Base-by-base conservation (phyloP, 1,284 basidiomycete species). In the Gomphus bonarii region DNA sequence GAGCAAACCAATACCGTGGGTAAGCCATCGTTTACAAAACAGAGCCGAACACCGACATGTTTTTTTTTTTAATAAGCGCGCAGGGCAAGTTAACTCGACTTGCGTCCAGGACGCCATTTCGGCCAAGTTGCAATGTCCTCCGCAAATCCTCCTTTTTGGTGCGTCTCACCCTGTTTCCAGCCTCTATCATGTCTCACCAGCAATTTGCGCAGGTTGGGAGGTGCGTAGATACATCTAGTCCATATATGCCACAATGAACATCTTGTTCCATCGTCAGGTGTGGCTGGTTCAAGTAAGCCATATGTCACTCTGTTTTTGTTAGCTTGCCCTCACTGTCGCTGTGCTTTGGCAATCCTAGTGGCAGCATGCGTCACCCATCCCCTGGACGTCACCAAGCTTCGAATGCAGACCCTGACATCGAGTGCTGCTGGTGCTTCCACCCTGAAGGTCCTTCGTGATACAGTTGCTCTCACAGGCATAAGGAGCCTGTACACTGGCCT, bases 281-380 rank as follows among this genome's bases (percentile, higher is more conserved):
- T 88, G 46, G 86, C 84, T 50, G 87, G 86, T 42, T 88, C 86
- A 38, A 80, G 88, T 89, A 67, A 62, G 84, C 78, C 40, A 5
- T 10, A 38, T 36, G 43, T 43, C 20, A 48, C 57, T 57, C 25
- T 4, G 43, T 59, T 40, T 59, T 49, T 46, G 36, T 44, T 43
- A 36, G 28, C 18, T 18, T 35, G 33, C 25, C 50, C 56, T 60
- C 14, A 58, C 35, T 14, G 8, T 38, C 11, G 14, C 2, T 35
- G 12, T 14, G 2, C 55, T 25, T 47, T 50, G 40, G 7, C 18
- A 2, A 42, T 59, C 10, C 62, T 58, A 93, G 90, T 92, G 84
- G 90, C 91, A 42, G 86, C 90, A 54, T 85, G 80, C 63, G 88
- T 81, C 66, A 93, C 90, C 0, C 91, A 94, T 72, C 91, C 91